Evolutionary conservation across 805 yeast genomes (phyloP), one percentile per base, ranked within the genome.

Genomic region (Hanseniaspora jakobsenii): DNA sequence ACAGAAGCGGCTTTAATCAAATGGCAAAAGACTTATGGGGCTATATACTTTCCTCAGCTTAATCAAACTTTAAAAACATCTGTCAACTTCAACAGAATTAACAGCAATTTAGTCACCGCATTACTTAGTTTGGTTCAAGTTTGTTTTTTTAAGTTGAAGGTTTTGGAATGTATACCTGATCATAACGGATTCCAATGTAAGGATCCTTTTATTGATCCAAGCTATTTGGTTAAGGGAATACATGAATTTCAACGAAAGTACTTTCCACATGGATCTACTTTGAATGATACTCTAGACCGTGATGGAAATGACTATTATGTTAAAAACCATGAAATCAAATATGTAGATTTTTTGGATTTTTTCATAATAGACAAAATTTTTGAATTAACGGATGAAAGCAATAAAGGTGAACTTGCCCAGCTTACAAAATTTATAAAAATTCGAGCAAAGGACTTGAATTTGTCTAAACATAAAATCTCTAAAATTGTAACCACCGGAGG

Each of bases 1-100:
- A 89, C 98, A 0, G 79, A 78, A 49, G 67, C 62, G 18, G 93
- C 93, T 0, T 70, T 85, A 19, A 54, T 59, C 2, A 66, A 69
- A 36, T 89, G 97, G 96, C 89, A 97, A 96, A 67, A 66, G 29
- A 57, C 73, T 28, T 71, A 80, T 50, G 95, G 94, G 0, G 60
- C 66, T 4, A 66, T 69, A 4, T 73, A 57, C 38, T 64, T 54
- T 45, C 48, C 48, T 10, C 32, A 40, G 48, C 26, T 39, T 7
- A 38, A 38, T 22, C 45, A 46, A 34, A 26, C 41, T 9, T 24
- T 40, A 5, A 46, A 36, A 39, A 30, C 41, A 12, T 39, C 38
- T 5, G 34, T 40, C 2, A 36, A 40, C 4, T 38, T 35, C 14
- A 41, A 41, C 21, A 34, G 45, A 28, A 41, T 41, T 12, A 41